Base-by-base conservation (phyloP, 1,284 basidiomycete species). In the Macrocybe sp. region DNA sequence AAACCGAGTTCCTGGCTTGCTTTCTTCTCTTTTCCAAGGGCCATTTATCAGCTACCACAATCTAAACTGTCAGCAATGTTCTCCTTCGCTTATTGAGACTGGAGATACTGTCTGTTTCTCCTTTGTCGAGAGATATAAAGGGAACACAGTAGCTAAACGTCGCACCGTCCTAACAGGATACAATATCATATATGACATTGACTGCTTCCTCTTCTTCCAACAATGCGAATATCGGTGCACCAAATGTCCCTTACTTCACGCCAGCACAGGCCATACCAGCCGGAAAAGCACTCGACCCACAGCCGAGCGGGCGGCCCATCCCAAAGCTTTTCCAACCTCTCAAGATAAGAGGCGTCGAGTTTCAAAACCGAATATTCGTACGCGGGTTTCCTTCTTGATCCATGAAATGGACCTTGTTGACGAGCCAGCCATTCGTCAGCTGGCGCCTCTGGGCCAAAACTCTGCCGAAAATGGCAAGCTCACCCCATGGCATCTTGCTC, bases 311-410 rank as follows among this genome's bases (percentile, higher is more conserved):
- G 4, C 66, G 59, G 32, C 58, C 64, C 1, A 69, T 79, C 14
- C 81, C 83, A 2, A 75, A 72, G 54, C 59, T 86, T 3, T 87
- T 88, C 63, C 67, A 79, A 53, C 78, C 81, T 4, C 58, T 88
- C 46, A 78, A 68, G 50, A 79, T 88, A 47, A 70, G 81, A 16
- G 79, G 78, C 9, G 68, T 81, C 0, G 75, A 72, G 6, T 83
- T 90, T 65, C 83, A 82, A 50, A 88, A 91, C 63, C 69, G 82
- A 38, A 78, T 86, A 37, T 81, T 76, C 50, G 84, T 83, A 41
- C 2, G 41, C 34, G 52, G 76, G 56, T 11, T 9, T 11, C 32
- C n/a, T 7, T 29, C 10, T 41, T 29, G 37, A 40, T 43, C 43
- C 22, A 22, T 22, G 22, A 22, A 22, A 6, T 32, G 7, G 34